Evolutionary conservation across 306 rosid species (phyloP).

Genomic region (Herpetospermum pedunculosum): DNA sequence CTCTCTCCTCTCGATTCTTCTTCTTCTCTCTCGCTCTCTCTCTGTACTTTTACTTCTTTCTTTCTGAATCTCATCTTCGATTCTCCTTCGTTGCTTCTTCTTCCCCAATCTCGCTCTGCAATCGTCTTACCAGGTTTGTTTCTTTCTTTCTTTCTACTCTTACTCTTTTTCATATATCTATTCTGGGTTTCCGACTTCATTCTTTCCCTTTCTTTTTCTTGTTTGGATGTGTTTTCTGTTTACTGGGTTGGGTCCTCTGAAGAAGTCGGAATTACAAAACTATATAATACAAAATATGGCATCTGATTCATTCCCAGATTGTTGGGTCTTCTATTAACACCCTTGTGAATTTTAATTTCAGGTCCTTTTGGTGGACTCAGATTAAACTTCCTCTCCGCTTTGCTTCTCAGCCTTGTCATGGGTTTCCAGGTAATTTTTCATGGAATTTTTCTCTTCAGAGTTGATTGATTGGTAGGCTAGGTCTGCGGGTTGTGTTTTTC

Average conservation of each 20-base stretch:
- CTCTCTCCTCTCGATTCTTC: constrained; percentile 16
- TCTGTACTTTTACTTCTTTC: background rate
- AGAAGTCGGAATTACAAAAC: no score
- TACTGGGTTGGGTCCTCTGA: no score
- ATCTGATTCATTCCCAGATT: background rate
- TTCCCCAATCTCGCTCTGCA: background rate
- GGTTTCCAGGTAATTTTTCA: background rate
- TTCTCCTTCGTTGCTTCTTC: background rate
- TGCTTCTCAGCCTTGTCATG: background rate
- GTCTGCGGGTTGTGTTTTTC: background rate
- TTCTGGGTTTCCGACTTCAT: background rate
- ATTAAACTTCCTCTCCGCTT: background rate
- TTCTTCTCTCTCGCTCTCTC: background rate
- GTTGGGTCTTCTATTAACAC: no score
- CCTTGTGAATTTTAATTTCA: background rate
- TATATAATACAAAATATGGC: no score
- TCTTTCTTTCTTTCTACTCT: background rate
- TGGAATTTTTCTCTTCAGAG: background rate
- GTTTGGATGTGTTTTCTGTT: background rate
- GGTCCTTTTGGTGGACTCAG: background rate
- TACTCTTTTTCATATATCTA: background rate
- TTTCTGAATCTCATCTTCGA: background rate
- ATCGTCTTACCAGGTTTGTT: background rate
- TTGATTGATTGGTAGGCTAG: background rate
- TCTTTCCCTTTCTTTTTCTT: background rate